phyloP scores from a whole-genome alignment of 169 alveolate species.

The Plasmodium gonderi region DNA sequence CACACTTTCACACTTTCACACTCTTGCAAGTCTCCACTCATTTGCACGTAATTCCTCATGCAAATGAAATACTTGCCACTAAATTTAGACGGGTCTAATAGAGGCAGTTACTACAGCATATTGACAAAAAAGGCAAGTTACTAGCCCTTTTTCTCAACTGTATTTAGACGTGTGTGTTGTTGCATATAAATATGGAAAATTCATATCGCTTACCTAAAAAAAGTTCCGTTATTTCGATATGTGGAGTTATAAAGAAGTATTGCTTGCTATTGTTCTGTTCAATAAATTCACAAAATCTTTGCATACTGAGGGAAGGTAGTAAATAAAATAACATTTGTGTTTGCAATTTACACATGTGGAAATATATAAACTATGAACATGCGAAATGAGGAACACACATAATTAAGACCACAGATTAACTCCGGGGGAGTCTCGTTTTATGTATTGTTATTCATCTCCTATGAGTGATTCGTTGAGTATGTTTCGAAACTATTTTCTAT shows the following conservation, averaged over 20 bases:
- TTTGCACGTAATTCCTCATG: no score
- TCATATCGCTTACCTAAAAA: conserved; percentile 34
- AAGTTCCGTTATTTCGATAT: conserved; percentile 68
- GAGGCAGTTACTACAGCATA: neutral
- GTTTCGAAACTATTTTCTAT: no score
- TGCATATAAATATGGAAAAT: no score
- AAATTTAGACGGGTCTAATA: neutral
- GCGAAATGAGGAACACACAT: neutral
- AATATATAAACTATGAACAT: neutral
- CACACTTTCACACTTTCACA: no score
- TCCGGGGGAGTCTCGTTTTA: no score
- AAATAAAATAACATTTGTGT: neutral
- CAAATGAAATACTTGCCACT: no score
- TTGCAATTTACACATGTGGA: neutral
- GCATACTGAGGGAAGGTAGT: conserved; percentile 16
- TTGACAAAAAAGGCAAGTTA: neutral
- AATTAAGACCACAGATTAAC: neutral
- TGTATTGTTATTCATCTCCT: no score
- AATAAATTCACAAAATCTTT: conserved; percentile 39
- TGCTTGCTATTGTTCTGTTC: conserved; percentile 41
- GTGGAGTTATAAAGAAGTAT: conserved; percentile 70
- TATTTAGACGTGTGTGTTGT: no score
- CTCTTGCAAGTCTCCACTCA: no score
- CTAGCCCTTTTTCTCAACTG: neutral
- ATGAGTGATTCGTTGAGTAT: no score